phyloP scores from a whole-genome alignment of 2,329 filamentous ascomycete species.

The Colletotrichum spinosum region DNA sequence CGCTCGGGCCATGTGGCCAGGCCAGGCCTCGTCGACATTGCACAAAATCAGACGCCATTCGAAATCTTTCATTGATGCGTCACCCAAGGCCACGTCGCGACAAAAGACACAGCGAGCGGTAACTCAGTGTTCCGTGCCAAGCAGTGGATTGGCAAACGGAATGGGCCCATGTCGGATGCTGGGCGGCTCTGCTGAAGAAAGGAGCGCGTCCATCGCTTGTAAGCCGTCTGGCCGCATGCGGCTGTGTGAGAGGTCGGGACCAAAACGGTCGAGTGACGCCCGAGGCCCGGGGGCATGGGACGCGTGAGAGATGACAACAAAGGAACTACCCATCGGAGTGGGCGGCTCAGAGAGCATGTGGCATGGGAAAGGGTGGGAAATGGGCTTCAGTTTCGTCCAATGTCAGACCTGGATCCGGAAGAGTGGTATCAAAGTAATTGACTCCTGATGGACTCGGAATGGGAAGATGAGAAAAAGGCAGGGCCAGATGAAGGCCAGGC shows the following conservation, averaged over 20 bases:
- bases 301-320: slow-evolving; percentile 5
- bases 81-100: neutral
- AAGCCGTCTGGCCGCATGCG: slow-evolving; percentile 15
- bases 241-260: neutral
- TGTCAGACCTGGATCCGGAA: slow-evolving; percentile 24
- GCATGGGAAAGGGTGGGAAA: slow-evolving; percentile 1
- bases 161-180: slow-evolving; percentile 7
- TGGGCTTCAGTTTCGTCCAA: slow-evolving; percentile 22
- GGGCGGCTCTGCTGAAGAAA: slow-evolving; percentile 25
- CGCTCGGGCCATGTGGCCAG: slow-evolving; percentile 20
- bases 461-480: slow-evolving; percentile 10
- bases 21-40: neutral
- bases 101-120: neutral
- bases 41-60: no score
- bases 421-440: slow-evolving; percentile 10
- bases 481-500: neutral
- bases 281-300: neutral
- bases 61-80: neutral
- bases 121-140: no score
- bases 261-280: neutral
- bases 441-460: slow-evolving; percentile 5
- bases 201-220: slow-evolving; percentile 8
- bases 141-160: neutral
- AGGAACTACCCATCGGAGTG: slow-evolving; percentile 2
- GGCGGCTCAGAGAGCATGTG: slow-evolving; percentile 13